Evolutionary conservation across 257 asterid species (phyloP), one percentile per base, ranked within the genome.

Genomic region (Solanum phureja): DNA sequence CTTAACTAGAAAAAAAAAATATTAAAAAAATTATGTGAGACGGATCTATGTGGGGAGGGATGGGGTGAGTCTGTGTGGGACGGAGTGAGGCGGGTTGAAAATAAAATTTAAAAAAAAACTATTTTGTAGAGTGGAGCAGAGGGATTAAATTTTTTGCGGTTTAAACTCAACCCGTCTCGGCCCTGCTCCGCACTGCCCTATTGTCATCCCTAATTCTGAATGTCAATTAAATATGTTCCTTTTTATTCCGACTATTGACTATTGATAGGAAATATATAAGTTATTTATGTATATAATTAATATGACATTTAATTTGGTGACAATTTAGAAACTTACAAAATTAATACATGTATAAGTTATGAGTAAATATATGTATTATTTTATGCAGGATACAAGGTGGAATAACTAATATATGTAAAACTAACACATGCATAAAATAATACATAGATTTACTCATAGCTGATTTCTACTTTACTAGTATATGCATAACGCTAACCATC

Each of bases 401-500:
- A 52, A 52, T 1, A 52, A 52, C 62, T 52, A 52, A 52, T 16
- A 52, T 16, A 52, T 46, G 56, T 46, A 46, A 12, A 46, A 12
- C 18, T 46, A 46, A 46, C 14, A 46, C 56, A 0, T 52, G 9
- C 62, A 52, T 52, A 52, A 52, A 52, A 52, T 16, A 18, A 18
- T 52, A 18, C n/a, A 52, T 52, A 52, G 4, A 52, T 52, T 52
- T 52, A 52, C 3, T 52, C n/a, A 52, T 52, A 52, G 9, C 0
- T 52, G 9, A 18, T 2, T 13, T 52, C 9, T 52, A 52, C 9
- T 52, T 52, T 52, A 52, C 3, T 52, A 52, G 21, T 52, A 52
- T 16, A 52, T 52, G 62, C 0, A 0, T 52, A 52, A 6, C 62
- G 3, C n/a, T 18, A 52, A 52, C n/a, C n/a, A 52, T 0, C 62